Base-by-base conservation (phyloP, 345 rosid species). In the Sonneratia caseolaris region DNA sequence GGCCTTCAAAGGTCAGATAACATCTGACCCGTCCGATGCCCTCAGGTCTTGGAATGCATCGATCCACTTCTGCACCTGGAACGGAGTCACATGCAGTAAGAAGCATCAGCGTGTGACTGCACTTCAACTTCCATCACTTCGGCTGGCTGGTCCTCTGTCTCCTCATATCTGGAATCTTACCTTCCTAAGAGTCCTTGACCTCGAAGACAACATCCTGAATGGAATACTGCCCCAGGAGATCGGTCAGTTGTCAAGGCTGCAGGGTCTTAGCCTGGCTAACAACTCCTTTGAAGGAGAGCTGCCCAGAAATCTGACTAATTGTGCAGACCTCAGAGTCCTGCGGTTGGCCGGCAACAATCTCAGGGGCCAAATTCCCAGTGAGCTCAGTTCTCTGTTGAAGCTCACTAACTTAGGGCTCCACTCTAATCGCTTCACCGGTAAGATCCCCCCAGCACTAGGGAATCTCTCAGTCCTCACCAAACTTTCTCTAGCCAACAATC, bases 121-220 rank as follows among this genome's bases (percentile, higher is more conserved):
- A 18, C 27, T 72, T 21, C 37, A 59, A 16, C 62, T 73, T n/a
- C n/a, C 56, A 0, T 37, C 32, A 0, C 67, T 42, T 27, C 18
- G 36, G 8, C 61, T 75, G 38, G 56, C 24, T 48, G 76, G 72
- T 27, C n/a, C 70, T 22, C 37, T 81, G 10, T 76, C 80, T 27
- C 68, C 78, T 32, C 56, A 74, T 9, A 55, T 78, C 12, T 74
- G 72, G 38, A 82, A 79, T 37, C 76, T 76, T n/a, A 71, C 80
- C 12, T 79, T 68, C 27, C 79, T 76, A 15, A 6, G 14, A 18
- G 61, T 21, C n/a, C 35, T 82, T 9, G 16, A 11, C 3, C 70
- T 73, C 15, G 0, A 40, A 14, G 14, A 38, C 13, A 61, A 78
- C 37, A 3, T 14, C 70, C 73, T 81, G 22, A 48, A 15, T 11